A percentile compares a stretch with the other conserved stretches of the same genome.
phyloP scores from a whole-genome alignment of 2,329 filamentous ascomycete species.

The Exophiala viscosa region DNA sequence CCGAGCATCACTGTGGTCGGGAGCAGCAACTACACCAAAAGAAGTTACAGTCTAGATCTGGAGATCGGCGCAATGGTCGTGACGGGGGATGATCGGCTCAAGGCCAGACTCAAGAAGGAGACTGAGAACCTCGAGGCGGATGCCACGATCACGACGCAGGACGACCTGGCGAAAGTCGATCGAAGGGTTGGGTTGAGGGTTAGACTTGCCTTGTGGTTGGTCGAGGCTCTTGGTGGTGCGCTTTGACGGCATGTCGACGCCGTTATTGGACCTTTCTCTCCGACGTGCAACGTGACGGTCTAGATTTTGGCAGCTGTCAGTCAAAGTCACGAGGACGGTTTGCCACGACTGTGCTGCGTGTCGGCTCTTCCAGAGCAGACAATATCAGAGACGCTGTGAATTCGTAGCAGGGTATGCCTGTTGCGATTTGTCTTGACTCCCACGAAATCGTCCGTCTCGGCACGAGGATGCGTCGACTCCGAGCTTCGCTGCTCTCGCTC shows the following conservation, averaged over 20 bases:
- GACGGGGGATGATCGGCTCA: constrained; percentile 70
- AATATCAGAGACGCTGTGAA: no score
- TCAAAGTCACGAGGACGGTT: no score
- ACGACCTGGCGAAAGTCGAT: constrained; percentile 77
- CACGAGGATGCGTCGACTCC: no score
- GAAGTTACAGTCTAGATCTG: constrained; percentile 87
- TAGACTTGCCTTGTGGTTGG: constrained; percentile 88
- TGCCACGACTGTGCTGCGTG: no score
- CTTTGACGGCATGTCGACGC: constrained; percentile 48
- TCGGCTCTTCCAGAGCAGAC: no score
- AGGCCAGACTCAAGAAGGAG: constrained; percentile 71
- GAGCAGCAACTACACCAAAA: constrained; percentile 91
- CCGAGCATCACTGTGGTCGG: constrained; percentile 81
- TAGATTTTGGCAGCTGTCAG: not conserved
- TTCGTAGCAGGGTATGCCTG: no score
- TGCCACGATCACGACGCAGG: constrained; percentile 63
- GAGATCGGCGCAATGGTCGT: constrained; percentile 85
- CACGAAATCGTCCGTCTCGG: no score
- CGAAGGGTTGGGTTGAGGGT: constrained; percentile 82
- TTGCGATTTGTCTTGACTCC: no score
- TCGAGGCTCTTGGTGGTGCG: constrained; percentile 79
- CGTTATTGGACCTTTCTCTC: no score
- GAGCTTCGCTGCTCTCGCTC: no score
- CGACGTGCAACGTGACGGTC: not conserved
- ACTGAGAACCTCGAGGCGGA: constrained; percentile 75